Conservation (phyloP, 2,329 filamentous ascomycete genomes). For the Emergomyces pasteurianus region DNA sequence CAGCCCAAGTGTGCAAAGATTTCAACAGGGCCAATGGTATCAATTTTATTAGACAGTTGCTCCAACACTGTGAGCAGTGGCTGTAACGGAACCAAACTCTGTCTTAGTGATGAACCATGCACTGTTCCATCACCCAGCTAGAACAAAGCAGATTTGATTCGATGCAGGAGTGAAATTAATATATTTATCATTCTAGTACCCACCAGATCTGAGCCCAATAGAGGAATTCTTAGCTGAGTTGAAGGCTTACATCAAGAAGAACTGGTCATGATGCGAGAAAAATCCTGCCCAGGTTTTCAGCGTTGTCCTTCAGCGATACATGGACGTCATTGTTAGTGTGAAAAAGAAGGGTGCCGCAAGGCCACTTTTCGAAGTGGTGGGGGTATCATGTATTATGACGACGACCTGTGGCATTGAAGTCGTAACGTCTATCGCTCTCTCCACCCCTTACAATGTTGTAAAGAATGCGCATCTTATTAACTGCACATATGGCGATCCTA, state of each 20-base stretch:
- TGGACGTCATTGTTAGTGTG: conserved; percentile 14
- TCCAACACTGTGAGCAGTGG: no score
- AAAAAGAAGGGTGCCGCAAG: conserved; percentile 10
- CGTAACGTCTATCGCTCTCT: not conserved
- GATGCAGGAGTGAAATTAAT: conserved; percentile 19
- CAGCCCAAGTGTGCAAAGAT: no score
- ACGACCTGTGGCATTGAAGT: no score
- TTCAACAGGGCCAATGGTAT: no score
- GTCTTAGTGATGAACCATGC: not conserved
- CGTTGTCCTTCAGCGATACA: conserved; percentile 16
- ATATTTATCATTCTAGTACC: conserved; percentile 25
- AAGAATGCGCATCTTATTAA: not conserved
- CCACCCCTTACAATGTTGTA: not conserved
- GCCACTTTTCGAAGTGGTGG: conserved; percentile 9
- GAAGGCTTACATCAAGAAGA: conserved; percentile 23
- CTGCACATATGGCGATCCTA: not conserved
- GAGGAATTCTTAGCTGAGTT: conserved; percentile 27
- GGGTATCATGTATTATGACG: not conserved
- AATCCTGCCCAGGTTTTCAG: conserved; percentile 10
- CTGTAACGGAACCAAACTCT: no score
- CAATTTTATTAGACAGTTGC: no score
- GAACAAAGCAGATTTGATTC: conserved; percentile 19
- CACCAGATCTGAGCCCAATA: conserved; percentile 25
- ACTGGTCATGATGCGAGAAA: conserved; percentile 13
- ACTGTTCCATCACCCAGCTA: no score